A percentile compares a stretch with the other conserved stretches of the same genome.
Evolutionary conservation across 2,329 filamentous ascomycete species (phyloP).

Genomic region (Alternaria arbusti): DNA sequence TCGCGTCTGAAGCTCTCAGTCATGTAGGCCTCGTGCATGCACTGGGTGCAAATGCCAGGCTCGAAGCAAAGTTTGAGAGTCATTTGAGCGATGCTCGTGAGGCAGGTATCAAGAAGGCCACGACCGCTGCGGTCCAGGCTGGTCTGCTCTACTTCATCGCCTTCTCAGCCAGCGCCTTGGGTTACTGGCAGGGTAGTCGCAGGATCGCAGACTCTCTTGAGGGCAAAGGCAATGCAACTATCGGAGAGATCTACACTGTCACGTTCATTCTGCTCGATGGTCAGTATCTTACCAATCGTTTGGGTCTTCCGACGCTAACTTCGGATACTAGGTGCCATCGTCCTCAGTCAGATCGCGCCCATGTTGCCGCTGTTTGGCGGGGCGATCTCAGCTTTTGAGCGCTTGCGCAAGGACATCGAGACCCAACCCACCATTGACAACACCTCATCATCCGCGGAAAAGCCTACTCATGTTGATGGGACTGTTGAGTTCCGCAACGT

Average conservation of each 20-base stretch:
- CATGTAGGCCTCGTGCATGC: slow-evolving; percentile 69
- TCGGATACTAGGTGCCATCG: slow-evolving; percentile 49
- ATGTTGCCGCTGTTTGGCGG: slow-evolving; percentile 59
- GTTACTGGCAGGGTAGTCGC: slow-evolving; percentile 71
- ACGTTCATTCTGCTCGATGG: slow-evolving; percentile 63
- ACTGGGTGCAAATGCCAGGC: slow-evolving; percentile 64
- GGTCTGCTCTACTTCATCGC: slow-evolving; percentile 71
- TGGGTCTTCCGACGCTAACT: background rate
- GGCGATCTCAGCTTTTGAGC: slow-evolving; percentile 62
- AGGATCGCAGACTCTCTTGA: slow-evolving; percentile 57
- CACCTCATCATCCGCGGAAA: slow-evolving; percentile 37
- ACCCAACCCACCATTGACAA: slow-evolving; percentile 50
- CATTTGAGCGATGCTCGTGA: slow-evolving; percentile 59
- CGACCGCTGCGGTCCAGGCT: slow-evolving; percentile 63
- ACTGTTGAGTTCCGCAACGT: slow-evolving; percentile 49
- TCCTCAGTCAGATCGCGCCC: slow-evolving; percentile 55
- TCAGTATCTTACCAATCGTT: slow-evolving; percentile 15
- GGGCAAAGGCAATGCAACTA: slow-evolving; percentile 38
- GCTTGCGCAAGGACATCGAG: slow-evolving; percentile 65
- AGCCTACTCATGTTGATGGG: slow-evolving; percentile 54
- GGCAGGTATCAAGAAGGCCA: slow-evolving; percentile 65
- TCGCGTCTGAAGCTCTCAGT: slow-evolving; percentile 67
- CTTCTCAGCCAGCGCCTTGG: slow-evolving; percentile 70
- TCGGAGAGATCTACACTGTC: slow-evolving; percentile 61
- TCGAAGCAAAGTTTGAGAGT: slow-evolving; percentile 65